Evolutionary conservation across 2,329 filamentous ascomycete species (phyloP), one percentile per base, ranked within the genome.

Genomic region (Paecilomyces formosus): DNA sequence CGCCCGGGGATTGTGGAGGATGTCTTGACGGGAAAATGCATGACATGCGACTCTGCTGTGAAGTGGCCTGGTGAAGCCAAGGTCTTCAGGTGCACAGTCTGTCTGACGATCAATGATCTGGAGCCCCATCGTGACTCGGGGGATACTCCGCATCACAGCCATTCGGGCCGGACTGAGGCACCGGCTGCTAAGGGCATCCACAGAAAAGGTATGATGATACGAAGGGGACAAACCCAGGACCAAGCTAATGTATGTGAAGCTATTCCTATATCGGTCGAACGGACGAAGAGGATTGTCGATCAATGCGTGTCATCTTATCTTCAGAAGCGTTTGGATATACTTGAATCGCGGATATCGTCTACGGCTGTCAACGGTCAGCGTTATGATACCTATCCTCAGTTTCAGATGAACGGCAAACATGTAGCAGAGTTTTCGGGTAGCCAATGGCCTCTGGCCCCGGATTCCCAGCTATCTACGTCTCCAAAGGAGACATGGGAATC

Each of bases 51-150:
- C 66, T 88, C 88, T 57, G 84, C 86, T 58, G 87, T 95, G 63
- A 83, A 88, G 58, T 96, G 91, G 87, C 90, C 90, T 1, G 84
- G 82, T 61, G 84, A 87, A 56, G 75, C 92, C 61, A 83, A 83
- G 35, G 83, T 88, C 39, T 96, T 94, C 73, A 84, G 90, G 65
- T 96, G 92, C 72, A 88, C 89, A 50, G 88, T 90, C 57, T 96
- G 92, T 72, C 78, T 89, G 66, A 94, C 89, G 18, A 86, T 96
- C 69, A 96, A 95, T 70, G 91, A 96, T 70, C 73, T 96, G 56
- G 79, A 82, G 60, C 80, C 81, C 50, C 68, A 68, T 31, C 63
- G 59, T 21, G 70, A 72, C 21, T 57, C 62, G 26, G 63, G 62
- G 52, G 63, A 67, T 53, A 11, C 33, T 51, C 28, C 59, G 35